Evolutionary conservation across 2,329 filamentous ascomycete species (phyloP).

Genomic region (Moelleriella libera): DNA sequence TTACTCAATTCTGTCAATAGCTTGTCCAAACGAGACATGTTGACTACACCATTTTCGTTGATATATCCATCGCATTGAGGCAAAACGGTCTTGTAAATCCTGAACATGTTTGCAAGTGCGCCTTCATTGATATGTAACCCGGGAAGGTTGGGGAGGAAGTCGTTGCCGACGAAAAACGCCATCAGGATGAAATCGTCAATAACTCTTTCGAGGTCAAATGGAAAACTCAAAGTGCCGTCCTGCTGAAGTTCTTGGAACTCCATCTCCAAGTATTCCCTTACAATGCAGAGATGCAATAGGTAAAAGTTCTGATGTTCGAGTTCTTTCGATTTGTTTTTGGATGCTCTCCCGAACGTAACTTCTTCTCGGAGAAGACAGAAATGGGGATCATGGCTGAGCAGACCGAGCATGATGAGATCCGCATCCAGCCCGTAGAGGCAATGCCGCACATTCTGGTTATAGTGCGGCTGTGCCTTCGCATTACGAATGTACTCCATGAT

Average conservation of each 20-base stretch:
- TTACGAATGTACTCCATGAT: constrained; percentile 99
- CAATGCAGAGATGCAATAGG: constrained; percentile 91
- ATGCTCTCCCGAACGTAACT: constrained; percentile 87
- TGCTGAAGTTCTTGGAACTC: constrained; percentile 89
- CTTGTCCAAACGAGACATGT: constrained; percentile 62
- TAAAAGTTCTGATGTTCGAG: constrained; percentile 98
- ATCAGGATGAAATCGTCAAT: constrained; percentile 99
- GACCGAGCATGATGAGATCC: constrained; percentile 94
- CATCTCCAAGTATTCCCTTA: constrained; percentile 89
- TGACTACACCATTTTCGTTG: constrained; percentile 88
- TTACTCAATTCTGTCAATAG: constrained; percentile 75
- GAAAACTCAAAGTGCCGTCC: constrained; percentile 55
- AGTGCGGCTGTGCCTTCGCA: constrained; percentile 86
- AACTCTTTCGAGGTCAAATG: constrained; percentile 86
- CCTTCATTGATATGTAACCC: constrained; percentile 98
- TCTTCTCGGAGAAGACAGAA: constrained; percentile 95
- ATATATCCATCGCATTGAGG: constrained; percentile 86
- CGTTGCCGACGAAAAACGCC: constrained; percentile 98
- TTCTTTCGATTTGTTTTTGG: constrained; percentile 83
- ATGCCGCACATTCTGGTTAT: constrained; percentile 86
- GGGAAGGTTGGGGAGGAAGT: constrained; percentile 94
- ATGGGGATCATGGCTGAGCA: constrained; percentile 94
- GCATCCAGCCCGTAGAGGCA: constrained; percentile 96
- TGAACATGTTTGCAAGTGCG: constrained; percentile 92
- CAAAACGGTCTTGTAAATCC: constrained; percentile 82